A percentile compares a stretch with the other conserved stretches of the same genome.
Conservation (phyloP, 2,329 filamentous ascomycete species). For the Fusarium anguioides region DNA sequence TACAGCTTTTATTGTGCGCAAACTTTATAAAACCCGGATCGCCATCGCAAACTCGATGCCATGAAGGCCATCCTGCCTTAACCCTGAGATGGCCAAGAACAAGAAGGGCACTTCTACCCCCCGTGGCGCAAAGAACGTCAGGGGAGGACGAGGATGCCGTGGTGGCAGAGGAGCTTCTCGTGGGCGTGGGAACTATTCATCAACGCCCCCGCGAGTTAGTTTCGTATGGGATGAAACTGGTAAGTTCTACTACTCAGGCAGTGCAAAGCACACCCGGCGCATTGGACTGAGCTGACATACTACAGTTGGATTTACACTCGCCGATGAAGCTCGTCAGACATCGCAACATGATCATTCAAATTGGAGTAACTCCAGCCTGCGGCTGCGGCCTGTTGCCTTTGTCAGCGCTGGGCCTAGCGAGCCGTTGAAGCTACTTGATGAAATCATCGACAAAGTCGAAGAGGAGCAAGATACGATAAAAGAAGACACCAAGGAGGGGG, state of each 20-base stretch:
- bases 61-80: conserved; percentile 22
- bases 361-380: conserved; percentile 57
- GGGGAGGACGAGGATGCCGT: conserved; percentile 35
- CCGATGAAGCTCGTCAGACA: conserved; percentile 64
- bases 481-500: background rate
- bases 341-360: conserved; percentile 56
- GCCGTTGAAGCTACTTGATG: conserved; percentile 58
- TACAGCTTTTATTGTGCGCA: background rate
- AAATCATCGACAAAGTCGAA: conserved; percentile 31
- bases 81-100: conserved; percentile 37
- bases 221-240: conserved; percentile 24
- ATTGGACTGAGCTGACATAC: conserved; percentile 12
- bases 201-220: conserved; percentile 6
- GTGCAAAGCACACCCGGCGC: background rate
- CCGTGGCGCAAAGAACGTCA: conserved; percentile 32
- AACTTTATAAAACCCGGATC: background rate
- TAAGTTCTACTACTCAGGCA: conserved; percentile 7
- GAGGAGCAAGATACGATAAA: background rate
- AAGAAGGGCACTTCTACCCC: conserved; percentile 39
- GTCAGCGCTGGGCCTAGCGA: conserved; percentile 65
- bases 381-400: conserved; percentile 63
- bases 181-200: conserved; percentile 17
- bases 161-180: conserved; percentile 30
- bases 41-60: background rate
- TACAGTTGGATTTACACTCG: conserved; percentile 47